Percentiles rank a stretch among this genome's conserved stretches.
phyloP scores from a whole-genome alignment of 495 filamentous ascomycete genomes.

The Astrocystis sublimbata region DNA sequence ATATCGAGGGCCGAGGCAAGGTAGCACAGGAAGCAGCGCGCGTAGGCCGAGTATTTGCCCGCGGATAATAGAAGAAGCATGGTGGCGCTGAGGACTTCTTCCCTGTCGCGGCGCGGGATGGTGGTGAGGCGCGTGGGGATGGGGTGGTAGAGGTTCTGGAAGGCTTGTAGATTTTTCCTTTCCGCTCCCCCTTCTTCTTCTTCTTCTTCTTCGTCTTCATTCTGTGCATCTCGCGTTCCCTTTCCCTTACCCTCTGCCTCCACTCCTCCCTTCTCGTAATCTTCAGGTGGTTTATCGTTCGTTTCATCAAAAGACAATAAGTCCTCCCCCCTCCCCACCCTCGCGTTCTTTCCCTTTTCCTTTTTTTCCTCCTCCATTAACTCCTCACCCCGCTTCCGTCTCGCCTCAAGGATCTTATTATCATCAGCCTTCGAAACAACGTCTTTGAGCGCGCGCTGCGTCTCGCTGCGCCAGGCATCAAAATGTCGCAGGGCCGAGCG shows the following conservation, averaged over 20 bases:
- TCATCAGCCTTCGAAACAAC: slow-evolving; percentile 38
- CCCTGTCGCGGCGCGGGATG: slow-evolving; percentile 43
- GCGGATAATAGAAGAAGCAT: slow-evolving; percentile 69
- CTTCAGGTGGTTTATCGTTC: background rate
- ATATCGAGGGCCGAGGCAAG: slow-evolving; percentile 65
- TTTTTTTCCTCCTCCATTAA: slow-evolving; percentile 11
- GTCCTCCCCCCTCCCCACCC: slow-evolving; percentile 25
- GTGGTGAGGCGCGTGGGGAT: slow-evolving; percentile 47
- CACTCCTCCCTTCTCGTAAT: slow-evolving; percentile 23
- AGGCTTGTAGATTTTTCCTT: too few relatives aligned
- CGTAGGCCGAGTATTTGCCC: slow-evolving; percentile 71
- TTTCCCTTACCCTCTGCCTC: too few relatives aligned
- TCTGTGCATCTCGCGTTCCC: background rate
- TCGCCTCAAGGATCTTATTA: slow-evolving; percentile 36
- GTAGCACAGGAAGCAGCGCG: slow-evolving; percentile 66
- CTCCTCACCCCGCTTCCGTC: slow-evolving; percentile 35
- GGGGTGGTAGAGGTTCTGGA: slow-evolving; percentile 46
- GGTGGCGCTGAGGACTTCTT: slow-evolving; percentile 57
- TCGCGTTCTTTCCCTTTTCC: slow-evolving; percentile 26
- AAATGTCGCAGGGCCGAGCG: slow-evolving; percentile 42
- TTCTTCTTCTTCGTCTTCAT: slow-evolving; percentile 26
- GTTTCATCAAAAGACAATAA: slow-evolving; percentile 33
- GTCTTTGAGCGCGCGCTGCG: slow-evolving; percentile 39
- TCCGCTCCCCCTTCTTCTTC: slow-evolving; percentile 22
- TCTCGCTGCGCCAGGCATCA: slow-evolving; percentile 41